phyloP scores from a whole-genome alignment of 495 filamentous ascomycete species.

The Venustampulla echinocandica region DNA sequence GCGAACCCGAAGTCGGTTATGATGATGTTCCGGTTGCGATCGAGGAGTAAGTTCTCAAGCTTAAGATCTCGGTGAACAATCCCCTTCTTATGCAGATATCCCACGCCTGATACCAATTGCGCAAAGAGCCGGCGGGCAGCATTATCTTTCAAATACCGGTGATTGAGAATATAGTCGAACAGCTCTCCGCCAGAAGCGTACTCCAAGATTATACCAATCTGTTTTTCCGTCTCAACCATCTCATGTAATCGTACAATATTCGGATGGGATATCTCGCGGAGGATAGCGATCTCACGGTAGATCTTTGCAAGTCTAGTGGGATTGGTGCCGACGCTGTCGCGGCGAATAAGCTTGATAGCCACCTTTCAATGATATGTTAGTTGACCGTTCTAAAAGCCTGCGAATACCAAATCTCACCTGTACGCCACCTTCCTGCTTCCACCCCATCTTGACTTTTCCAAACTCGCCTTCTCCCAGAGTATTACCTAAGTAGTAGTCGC shows the following conservation, averaged over 20 bases:
- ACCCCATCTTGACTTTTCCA: conserved; percentile 98
- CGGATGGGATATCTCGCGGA: conserved; percentile 78
- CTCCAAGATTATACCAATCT: conserved; percentile 97
- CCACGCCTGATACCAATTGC: conserved; percentile 91
- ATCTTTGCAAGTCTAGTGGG: conserved; percentile 88
- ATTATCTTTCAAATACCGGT: conserved; percentile 91
- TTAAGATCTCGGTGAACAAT: conserved; percentile 98
- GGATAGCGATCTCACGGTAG: conserved; percentile 88
- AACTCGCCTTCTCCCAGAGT: conserved; percentile 99
- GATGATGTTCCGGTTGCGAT: conserved; percentile 96
- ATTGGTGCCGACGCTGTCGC: conserved; percentile 79
- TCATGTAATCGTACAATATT: conserved; percentile 97
- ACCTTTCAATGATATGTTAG: conserved; percentile 45
- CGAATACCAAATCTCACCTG: conserved; percentile 36
- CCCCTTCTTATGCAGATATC: conserved; percentile 97
- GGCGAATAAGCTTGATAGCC: conserved; percentile 94
- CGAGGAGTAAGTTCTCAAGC: conserved; percentile 90
- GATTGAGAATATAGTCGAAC: conserved; percentile 96
- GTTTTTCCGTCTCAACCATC: conserved; percentile 94
- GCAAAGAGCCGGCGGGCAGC: conserved; percentile 87
- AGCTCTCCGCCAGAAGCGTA: conserved; percentile 96
- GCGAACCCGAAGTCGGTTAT: conserved; percentile 99
- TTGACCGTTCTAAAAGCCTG: conserved; percentile 6
- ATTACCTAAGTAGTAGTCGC: conserved; percentile 89
- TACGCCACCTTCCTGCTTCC: conserved; percentile 90